Percentiles rank a stretch among this genome's conserved stretches.
phyloP scores from a whole-genome alignment of 352 stramenopile species.

The Globisporangium nagaii region DNA sequence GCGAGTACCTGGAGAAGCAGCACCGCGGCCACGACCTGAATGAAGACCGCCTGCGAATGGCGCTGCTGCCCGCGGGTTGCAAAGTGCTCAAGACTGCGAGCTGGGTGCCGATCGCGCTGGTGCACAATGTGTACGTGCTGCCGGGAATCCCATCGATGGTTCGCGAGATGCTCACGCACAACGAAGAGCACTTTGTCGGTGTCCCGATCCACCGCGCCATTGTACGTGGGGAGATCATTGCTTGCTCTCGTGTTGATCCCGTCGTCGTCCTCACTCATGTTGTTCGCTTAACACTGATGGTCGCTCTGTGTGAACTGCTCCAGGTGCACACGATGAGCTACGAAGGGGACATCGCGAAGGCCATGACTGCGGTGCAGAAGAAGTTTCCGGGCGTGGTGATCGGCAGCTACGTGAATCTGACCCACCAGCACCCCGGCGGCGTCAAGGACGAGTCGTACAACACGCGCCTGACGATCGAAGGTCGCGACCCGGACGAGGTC shows the following conservation, averaged over 20 bases:
- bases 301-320: not conserved
- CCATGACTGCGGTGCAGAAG: conserved; percentile 63
- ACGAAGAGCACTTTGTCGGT: conserved; percentile 74
- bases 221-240: conserved; percentile 36
- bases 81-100: conserved; percentile 43
- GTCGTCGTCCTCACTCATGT: too few relatives aligned
- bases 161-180: conserved; percentile 74
- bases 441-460: conserved; percentile 57
- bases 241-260: not conserved
- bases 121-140: conserved; percentile 84
- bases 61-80: conserved; percentile 53
- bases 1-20: conserved; percentile 30
- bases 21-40: conserved; percentile 41
- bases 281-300: not conserved
- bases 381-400: conserved; percentile 63
- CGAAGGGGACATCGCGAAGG: conserved; percentile 63
- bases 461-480: conserved; percentile 64
- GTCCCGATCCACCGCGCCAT: conserved; percentile 72
- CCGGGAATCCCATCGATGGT: conserved; percentile 80
- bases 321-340: conserved; percentile 65
- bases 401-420: conserved; percentile 82
- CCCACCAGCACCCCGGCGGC: conserved; percentile 49
- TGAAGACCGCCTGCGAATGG: conserved; percentile 69
- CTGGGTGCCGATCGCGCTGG: conserved; percentile 72
- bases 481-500: conserved; percentile 41